phyloP scores from a whole-genome alignment of 768 basidiomycete species.

The Cystofilobasidium capitatum region DNA sequence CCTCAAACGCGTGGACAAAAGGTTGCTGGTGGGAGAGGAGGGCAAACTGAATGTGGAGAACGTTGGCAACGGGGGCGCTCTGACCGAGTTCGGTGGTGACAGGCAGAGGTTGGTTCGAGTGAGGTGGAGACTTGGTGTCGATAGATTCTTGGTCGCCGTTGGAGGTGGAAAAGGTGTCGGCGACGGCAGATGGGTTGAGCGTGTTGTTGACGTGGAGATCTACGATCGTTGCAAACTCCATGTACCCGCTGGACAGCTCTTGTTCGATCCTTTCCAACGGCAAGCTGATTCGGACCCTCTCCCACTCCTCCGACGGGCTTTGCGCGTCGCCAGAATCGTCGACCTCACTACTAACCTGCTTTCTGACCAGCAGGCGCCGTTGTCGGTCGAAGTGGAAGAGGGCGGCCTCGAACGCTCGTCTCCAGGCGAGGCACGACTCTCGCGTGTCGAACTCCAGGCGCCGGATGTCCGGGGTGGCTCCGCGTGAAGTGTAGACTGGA shows the following conservation, averaged over 20 bases:
- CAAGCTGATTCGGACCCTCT: conserved; percentile 35
- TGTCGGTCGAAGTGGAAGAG: background rate
- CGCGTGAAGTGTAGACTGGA: conserved; percentile 22
- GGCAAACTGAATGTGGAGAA: conserved; percentile 35
- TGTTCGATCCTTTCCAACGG: conserved; percentile 36
- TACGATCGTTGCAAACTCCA: conserved; percentile 34
- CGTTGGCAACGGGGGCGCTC: conserved; percentile 4
- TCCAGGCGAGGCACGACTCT: conserved; percentile 49
- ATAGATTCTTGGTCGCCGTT: no score
- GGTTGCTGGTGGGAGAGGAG: conserved; percentile 34
- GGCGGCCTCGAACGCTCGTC: conserved; percentile 45
- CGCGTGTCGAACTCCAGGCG: conserved; percentile 49
- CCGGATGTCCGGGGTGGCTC: background rate
- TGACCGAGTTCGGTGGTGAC: background rate
- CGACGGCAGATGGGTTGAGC: background rate
- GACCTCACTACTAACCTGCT: background rate
- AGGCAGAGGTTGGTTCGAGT: background rate
- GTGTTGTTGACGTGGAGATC: conserved; percentile 32
- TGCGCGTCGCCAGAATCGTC: background rate
- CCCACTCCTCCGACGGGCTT: conserved; percentile 34
- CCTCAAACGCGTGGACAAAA: conserved; percentile 33
- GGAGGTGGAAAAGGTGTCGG: background rate
- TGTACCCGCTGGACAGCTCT: conserved; percentile 35
- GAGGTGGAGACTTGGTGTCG: no score
- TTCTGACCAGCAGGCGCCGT: background rate